Evolutionary conservation across 495 filamentous ascomycete genomes (phyloP), one percentile per base, ranked within the genome.

Genomic region (Penicillium canariense): DNA sequence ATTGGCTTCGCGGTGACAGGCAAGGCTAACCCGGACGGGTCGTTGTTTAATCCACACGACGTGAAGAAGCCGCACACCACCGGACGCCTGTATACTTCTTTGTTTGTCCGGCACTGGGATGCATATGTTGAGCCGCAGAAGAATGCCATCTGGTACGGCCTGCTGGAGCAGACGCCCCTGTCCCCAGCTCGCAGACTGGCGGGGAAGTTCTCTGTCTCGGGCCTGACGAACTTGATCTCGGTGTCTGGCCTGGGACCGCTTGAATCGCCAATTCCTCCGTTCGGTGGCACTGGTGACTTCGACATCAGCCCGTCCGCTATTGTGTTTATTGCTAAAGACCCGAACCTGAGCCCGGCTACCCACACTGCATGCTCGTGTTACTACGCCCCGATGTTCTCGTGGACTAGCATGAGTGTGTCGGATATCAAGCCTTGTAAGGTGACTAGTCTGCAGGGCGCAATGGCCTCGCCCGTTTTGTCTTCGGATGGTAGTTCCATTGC

Each of bases 301-400:
- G 83, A 83, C 56, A 76, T 87, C 46, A 75, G 77, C 50, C 66
- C 69, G 2, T 68, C 69, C 5, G 78, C 80, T 1, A 76, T 97
- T 52, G 84, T 88, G 2, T 96, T 96, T 67, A 83, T 95, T 26
- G 84, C 91, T 0, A 95, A 90, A 60, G 91, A 95, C 61, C 92
- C 91, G 0, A 77, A 79, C 6, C 63, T 94, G 4, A 84, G 90
- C 58, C 84, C 86, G 4, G 92, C 93, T 0, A 78, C 83, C 11
- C 86, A 94, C 70, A 97, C 93, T 4, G 88, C 91, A 56, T 86
- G 86, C 31, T 84, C 69, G 5, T 76, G 69, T 52, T 76, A 77
- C 53, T 86, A 85, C 56, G 79, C 90, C 6, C 81, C 87, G 2
- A 77, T 94, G 72, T 71, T 72, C 55, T 76, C 74, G 8, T 78